A percentile compares a stretch with the other conserved stretches of the same genome.
Evolutionary conservation across 495 filamentous ascomycete species (phyloP).

Genomic region (Clavariopsis aquatica): DNA sequence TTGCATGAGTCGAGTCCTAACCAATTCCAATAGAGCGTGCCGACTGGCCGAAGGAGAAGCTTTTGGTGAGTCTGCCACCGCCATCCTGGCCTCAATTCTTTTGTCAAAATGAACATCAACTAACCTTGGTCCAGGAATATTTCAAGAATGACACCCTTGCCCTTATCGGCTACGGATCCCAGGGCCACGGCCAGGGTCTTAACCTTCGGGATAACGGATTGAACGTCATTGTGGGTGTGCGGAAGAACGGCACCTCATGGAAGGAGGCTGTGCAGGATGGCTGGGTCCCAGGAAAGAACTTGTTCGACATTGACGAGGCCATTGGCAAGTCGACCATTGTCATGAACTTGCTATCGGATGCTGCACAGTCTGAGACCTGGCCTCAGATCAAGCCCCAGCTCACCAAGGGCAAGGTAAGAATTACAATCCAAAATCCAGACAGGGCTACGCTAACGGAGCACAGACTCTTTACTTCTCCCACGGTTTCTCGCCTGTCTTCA

Average conservation of each 20-base stretch:
- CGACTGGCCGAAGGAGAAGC: conserved; percentile 98
- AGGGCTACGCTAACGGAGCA: background rate
- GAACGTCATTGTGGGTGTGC: conserved; percentile 97
- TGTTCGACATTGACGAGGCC: conserved; percentile 95
- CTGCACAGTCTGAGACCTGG: conserved; percentile 98
- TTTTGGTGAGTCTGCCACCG: conserved; percentile 64
- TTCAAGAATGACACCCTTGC: conserved; percentile 99
- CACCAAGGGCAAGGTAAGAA: conserved; percentile 88
- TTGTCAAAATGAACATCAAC: background rate
- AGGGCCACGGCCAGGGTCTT: conserved; percentile 97
- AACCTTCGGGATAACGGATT: conserved; percentile 99
- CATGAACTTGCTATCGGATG: conserved; percentile 98
- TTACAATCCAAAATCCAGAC: background rate
- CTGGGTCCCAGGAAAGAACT: conserved; percentile 96
- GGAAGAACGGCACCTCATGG: conserved; percentile 97
- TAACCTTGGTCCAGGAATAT: conserved; percentile 66
- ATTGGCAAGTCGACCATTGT: conserved; percentile 90
- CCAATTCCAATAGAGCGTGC: conserved; percentile 69
- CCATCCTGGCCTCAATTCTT: conserved; percentile 12
- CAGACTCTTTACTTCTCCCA: conserved; percentile 99
- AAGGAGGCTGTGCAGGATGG: conserved; percentile 95
- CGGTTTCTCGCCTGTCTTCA: conserved; percentile 99
- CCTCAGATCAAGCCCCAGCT: conserved; percentile 95
- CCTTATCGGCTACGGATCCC: conserved; percentile 98
- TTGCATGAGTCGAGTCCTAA: conserved; percentile 23